Conservation (phyloP, 192 early-diverging fungal species). For the Rhizophagus sp. region DNA sequence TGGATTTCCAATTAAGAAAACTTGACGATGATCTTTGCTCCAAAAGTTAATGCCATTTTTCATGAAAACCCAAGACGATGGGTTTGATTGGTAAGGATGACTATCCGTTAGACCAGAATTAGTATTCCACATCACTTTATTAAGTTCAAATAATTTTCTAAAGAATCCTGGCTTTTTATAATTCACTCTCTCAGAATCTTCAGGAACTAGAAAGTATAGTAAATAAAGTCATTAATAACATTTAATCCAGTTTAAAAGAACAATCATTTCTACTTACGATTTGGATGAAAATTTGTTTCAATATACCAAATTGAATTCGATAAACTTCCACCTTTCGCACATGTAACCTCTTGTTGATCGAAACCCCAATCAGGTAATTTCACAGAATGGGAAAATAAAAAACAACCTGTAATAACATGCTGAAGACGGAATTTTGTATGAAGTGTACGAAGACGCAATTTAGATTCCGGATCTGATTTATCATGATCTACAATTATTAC, state of each 20-base stretch:
- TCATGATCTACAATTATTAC: conserved; percentile 72
- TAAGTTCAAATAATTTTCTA: conserved; percentile 87
- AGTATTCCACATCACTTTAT: conserved; percentile 84
- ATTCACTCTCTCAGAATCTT: conserved; percentile 55
- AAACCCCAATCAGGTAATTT: conserved; percentile 92
- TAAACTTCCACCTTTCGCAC: conserved; percentile 78
- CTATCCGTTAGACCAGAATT: conserved; percentile 85
- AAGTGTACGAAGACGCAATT: conserved; percentile 60
- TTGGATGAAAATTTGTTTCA: conserved; percentile 59
- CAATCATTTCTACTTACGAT: conserved; percentile 36
- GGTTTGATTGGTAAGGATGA: conserved; percentile 93
- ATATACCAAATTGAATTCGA: conserved; percentile 79
- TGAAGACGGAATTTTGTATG: conserved; percentile 73
- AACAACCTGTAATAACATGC: conserved; percentile 73
- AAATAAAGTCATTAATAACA: conserved; percentile 6
- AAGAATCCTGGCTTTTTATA: conserved; percentile 73
- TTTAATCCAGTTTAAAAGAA: neutral
- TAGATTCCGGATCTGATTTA: conserved; percentile 46
- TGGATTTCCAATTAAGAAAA: conserved; percentile 94
- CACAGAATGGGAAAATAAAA: conserved; percentile 76
- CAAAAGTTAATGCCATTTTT: conserved; percentile 88
- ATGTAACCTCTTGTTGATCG: conserved; percentile 90
- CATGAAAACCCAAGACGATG: conserved; percentile 84
- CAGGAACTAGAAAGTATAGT: conserved; percentile 48
- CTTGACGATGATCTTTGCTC: conserved; percentile 65